Evolutionary conservation across 805 yeast genomes (phyloP).

Genomic region (Lipomyces yamanashiensis): DNA sequence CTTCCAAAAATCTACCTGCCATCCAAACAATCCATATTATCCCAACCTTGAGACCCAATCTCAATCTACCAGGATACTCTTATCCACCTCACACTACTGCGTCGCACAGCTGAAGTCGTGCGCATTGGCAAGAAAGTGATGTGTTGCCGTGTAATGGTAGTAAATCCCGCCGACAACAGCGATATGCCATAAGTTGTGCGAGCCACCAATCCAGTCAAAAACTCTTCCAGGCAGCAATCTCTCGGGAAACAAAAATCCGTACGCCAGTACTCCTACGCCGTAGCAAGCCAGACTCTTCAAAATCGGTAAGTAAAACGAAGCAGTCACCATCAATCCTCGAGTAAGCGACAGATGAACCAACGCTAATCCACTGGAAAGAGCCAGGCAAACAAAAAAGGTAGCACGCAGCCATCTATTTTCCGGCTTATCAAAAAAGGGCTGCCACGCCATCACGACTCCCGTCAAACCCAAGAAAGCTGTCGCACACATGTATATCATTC

Average conservation of each 20-base stretch:
- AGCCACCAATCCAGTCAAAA: slow-evolving; percentile 68
- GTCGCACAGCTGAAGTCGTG: slow-evolving; percentile 36
- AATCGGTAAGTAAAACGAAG: slow-evolving; percentile 67
- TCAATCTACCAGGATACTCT: too few relatives aligned
- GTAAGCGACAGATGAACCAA: slow-evolving; percentile 59
- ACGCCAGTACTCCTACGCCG: slow-evolving; percentile 79
- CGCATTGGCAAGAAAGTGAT: slow-evolving; percentile 66
- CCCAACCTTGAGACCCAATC: too few relatives aligned
- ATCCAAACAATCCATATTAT: too few relatives aligned
- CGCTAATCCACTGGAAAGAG: slow-evolving; percentile 73
- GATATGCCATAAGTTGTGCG: slow-evolving; percentile 94
- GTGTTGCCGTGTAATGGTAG: slow-evolving; percentile 81
- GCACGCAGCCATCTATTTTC: slow-evolving; percentile 81
- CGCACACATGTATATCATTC: slow-evolving; percentile 58
- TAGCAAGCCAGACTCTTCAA: slow-evolving; percentile 76
- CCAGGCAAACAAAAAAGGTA: slow-evolving; percentile 75
- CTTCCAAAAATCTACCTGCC: too few relatives aligned
- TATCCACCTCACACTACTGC: neutral
- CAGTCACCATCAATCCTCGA: slow-evolving; percentile 60
- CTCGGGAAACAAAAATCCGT: slow-evolving; percentile 88
- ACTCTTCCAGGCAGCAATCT: slow-evolving; percentile 56
- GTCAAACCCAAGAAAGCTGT: slow-evolving; percentile 69
- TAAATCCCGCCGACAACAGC: slow-evolving; percentile 87
- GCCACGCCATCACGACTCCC: slow-evolving; percentile 86
- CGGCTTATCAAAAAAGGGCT: slow-evolving; percentile 87